Evolutionary conservation across 345 rosid species (phyloP), one percentile per base, ranked within the genome.

Genomic region (Acer saccharum): DNA sequence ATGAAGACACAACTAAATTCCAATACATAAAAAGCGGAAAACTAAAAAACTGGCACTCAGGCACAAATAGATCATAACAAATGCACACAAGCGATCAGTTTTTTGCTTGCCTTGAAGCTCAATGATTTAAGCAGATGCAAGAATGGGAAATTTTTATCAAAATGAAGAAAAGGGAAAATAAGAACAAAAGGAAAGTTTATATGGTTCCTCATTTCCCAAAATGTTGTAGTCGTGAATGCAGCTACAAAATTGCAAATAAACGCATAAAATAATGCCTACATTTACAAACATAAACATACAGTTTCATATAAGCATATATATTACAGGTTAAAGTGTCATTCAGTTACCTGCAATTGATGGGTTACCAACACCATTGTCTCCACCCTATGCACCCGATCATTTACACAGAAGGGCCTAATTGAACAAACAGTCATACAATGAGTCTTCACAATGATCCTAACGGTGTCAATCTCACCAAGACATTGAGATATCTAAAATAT

Each of bases 351-450:
- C 84, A 93, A 83, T 55, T 90, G 94, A 86, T 94, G 91, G 84
- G 98, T 93, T 81, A 89, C 94, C 90, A 94, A 87, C 82, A 89
- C 91, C 98, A 93, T 94, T 81, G 73, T 90, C 90, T 78, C 84
- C 85, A 83, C 80, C 84, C 77, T 70, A 84, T 82, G 88, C 89
- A 82, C 82, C 82, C 65, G 72, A 83, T 80, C 97, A 94, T 94
- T 79, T 88, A 92, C 87, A 81, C 87, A 71, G 80, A 65, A 77
- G 77, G 65, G 73, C 88, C 86, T 82, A 72, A 81, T 77, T 73
- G 80, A 78, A 81, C 21, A 81, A 73, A 69, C 57, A 78, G n/a
- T 71, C 72, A 77, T 63, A 73, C 17, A 14, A 69, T 58, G 61
- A 78, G 63, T 18, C 62, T 74, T 43, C 46, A 43, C 46, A 43